These are phyloP conservation scores for Ormosia emarginata DNA, from an alignment of 306 rosid species.

Conservation along the genomic window DNA sequence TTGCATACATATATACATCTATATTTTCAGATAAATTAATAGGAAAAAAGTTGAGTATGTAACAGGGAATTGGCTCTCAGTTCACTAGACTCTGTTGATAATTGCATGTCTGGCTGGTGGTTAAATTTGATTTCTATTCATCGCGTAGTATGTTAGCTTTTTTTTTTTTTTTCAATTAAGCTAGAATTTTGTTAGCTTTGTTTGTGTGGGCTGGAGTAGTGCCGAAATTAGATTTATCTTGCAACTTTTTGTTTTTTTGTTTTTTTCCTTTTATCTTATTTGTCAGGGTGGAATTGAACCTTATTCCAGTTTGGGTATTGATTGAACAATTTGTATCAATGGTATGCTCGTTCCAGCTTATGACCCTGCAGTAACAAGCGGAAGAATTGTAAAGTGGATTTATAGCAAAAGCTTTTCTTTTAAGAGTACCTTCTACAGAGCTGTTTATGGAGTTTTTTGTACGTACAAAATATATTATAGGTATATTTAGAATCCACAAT, in stretches of 20 bases:
- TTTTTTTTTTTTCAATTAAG: neutral
- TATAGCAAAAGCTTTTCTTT: conserved; percentile 3
- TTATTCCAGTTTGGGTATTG: conserved; percentile 59
- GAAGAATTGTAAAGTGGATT: conserved; percentile 12
- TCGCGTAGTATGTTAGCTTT: neutral
- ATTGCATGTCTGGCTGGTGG: neutral
- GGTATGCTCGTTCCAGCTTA: conserved; percentile 35
- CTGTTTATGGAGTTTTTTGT: conserved; percentile 6
- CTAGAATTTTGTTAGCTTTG: neutral
- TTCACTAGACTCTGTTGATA: conserved; percentile 6
- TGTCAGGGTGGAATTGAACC: conserved; percentile 60
- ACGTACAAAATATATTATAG: neutral
- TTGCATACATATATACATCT: neutral
- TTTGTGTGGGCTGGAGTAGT: conserved; percentile 1
- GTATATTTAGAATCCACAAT: conserved; percentile 9
- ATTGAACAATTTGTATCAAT: conserved; percentile 46
- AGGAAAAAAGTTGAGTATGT: neutral
- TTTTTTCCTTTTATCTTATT: neutral
- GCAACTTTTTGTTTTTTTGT: neutral
- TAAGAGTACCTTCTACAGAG: neutral
- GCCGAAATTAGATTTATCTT: conserved; percentile 25
- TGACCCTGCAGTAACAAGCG: conserved; percentile 25
- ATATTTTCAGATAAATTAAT: neutral
- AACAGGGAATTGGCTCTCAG: neutral
- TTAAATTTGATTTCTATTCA: neutral